Conservation (phyloP, 768 basidiomycete genomes). For the Podaxis carcinomalis region DNA sequence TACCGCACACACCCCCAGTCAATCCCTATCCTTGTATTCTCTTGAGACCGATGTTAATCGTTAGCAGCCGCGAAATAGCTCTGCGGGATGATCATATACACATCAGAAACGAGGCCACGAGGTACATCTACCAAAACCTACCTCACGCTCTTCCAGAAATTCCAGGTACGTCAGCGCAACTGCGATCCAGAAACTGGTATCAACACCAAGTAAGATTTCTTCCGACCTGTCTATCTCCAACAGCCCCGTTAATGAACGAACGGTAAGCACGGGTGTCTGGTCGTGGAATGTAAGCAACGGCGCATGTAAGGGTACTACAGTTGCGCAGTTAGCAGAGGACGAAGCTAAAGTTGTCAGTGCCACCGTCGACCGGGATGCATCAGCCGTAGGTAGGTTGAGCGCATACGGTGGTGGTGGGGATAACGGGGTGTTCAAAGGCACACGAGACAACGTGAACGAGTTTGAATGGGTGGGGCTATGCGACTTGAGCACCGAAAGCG, state of each 20-base stretch:
- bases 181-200: conserved; percentile 75
- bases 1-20: not conserved
- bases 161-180: conserved; percentile 72
- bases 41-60: conserved; percentile 26
- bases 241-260: conserved; percentile 53
- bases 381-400: conserved; percentile 15
- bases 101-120: not conserved
- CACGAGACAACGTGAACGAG: conserved; percentile 54
- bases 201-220: conserved; percentile 59
- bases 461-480: conserved; percentile 52
- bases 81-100: conserved; percentile 23
- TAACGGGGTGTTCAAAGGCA: conserved; percentile 22
- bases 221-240: conserved; percentile 60
- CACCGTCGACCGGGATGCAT: conserved; percentile 13
- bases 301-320: conserved; percentile 22
- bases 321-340: conserved; percentile 1
- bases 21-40: not conserved
- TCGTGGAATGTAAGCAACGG: conserved; percentile 65
- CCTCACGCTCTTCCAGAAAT: conserved; percentile 76
- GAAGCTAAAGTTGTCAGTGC: conserved; percentile 19
- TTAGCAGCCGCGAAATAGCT: conserved; percentile 53
- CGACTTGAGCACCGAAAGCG: conserved; percentile 43
- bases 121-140: conserved; percentile 27
- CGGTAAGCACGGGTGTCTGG: conserved; percentile 60
- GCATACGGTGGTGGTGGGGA: conserved; percentile 36